Evolutionary conservation across 345 rosid species (phyloP), one percentile per base, ranked within the genome.

Genomic region (Raphanus raphanistrum): DNA sequence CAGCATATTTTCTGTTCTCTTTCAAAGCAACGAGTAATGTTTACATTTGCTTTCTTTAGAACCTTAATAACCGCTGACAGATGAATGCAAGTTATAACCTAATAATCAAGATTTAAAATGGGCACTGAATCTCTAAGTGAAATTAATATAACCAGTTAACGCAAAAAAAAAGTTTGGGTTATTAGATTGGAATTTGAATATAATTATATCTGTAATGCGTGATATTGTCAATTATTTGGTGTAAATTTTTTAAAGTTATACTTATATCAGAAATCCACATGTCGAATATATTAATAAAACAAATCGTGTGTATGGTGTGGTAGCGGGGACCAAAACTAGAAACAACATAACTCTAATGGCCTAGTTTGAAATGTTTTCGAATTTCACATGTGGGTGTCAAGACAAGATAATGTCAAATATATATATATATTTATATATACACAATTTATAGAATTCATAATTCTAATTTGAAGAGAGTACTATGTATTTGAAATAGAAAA

Each of bases 281-380:
- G 58, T 38, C n/a, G 52, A 68, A 45, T 31, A 60, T 21, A 28
- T 31, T 13, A 36, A 52, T 16, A 55, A 28, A 67, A 43, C 36
- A 75, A 28, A 75, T 38, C 60, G 7, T 9, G 50, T 52, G 58
- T 38, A 70, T 64, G 52, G 77, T 33, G 57, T 32, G n/a, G 69
- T 59, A 66, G 59, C 38, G 74, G 82, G 81, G 82, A 72, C 82
- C 73, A 73, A 79, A 67, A 60, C 58, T 59, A 79, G 52, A 72
- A 50, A 72, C 70, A 79, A 48, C 67, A 66, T 72, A 65, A 15
- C 57, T 72, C 72, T 26, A 60, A 15, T 66, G 26, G 62, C 68
- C 21, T 21, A 45, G 57, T 50, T 50, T 50, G 57, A n/a, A 50
- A 50, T 50, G 57, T 15, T 50, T 50, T 6, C 15, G 57, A 50